phyloP scores from a whole-genome alignment of 805 yeast species.

The Saccharomycopsis fermentans region DNA sequence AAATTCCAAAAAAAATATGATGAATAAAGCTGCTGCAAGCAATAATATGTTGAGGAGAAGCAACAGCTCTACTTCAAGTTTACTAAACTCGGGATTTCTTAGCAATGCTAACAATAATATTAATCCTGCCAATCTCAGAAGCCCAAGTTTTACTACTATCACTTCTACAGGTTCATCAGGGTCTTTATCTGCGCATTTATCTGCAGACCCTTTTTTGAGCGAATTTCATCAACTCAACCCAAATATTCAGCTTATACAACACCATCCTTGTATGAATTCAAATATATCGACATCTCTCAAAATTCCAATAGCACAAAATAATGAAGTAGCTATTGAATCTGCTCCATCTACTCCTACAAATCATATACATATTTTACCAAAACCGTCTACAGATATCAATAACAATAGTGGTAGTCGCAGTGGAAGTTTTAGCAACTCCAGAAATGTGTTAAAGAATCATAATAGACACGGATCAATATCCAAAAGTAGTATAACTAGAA shows the following conservation, averaged over 20 bases:
- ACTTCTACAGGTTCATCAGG: not conserved
- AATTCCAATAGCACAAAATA: not conserved
- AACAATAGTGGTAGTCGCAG: constrained; percentile 12
- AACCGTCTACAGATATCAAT: constrained; percentile 9
- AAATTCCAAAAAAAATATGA: constrained; percentile 30
- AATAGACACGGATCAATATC: constrained; percentile 6
- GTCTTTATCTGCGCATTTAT: not conserved
- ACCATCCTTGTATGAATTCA: not conserved
- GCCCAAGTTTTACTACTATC: not conserved
- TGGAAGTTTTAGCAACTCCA: constrained; percentile 7
- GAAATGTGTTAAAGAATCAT: constrained; percentile 4
- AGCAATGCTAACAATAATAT: not conserved
- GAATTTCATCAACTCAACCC: constrained; percentile 2
- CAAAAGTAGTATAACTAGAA: not conserved
- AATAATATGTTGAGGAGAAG: not conserved
- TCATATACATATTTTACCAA: constrained; percentile 16
- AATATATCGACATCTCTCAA: not conserved
- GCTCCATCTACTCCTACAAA: constrained; percentile 5
- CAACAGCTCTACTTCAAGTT: constrained; percentile 6
- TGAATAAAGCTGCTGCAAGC: constrained; percentile 3
- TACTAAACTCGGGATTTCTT: not conserved
- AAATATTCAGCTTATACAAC: not conserved
- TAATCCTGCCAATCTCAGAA: not conserved
- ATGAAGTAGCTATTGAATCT: not conserved
- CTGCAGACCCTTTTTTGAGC: not conserved